phyloP scores from a whole-genome alignment of 345 rosid genomes.

The Salix caprea region DNA sequence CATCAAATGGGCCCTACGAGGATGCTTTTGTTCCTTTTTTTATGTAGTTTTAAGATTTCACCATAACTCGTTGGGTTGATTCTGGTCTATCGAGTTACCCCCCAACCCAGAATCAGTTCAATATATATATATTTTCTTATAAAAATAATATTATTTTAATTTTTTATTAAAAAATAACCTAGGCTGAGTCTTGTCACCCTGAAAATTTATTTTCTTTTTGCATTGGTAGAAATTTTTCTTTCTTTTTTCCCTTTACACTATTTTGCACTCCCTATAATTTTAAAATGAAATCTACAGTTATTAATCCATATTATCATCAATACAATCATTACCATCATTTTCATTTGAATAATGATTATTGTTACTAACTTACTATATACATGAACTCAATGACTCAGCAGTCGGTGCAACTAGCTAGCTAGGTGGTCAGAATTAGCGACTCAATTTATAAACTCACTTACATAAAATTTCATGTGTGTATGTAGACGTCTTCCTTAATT shows the following conservation, averaged over 20 bases:
- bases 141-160: too few species aligned
- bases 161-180: too few species aligned
- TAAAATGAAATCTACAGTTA: neutral
- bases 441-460: neutral
- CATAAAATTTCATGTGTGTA: too few species aligned
- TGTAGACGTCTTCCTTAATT: neutral
- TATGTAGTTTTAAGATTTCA: neutral
- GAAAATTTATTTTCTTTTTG: too few species aligned
- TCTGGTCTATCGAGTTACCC: too few species aligned
- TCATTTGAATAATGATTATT: constrained; percentile 25
- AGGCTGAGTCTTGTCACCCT: too few species aligned
- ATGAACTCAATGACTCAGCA: neutral
- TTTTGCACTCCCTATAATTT: constrained; percentile 24
- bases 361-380: neutral
- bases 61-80: too few species aligned
- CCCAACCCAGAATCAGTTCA: too few species aligned
- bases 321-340: constrained; percentile 37
- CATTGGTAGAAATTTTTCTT: neutral
- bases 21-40: constrained; percentile 40
- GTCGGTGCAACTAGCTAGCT: constrained; percentile 12
- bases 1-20: constrained; percentile 53
- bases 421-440: neutral
- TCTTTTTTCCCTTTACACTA: constrained; percentile 10
- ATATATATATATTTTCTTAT: too few species aligned
- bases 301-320: constrained; percentile 26